Conservation (phyloP, 225 moss, liverwort and hornwort species). For the Physcomitrellopsis africana region DNA sequence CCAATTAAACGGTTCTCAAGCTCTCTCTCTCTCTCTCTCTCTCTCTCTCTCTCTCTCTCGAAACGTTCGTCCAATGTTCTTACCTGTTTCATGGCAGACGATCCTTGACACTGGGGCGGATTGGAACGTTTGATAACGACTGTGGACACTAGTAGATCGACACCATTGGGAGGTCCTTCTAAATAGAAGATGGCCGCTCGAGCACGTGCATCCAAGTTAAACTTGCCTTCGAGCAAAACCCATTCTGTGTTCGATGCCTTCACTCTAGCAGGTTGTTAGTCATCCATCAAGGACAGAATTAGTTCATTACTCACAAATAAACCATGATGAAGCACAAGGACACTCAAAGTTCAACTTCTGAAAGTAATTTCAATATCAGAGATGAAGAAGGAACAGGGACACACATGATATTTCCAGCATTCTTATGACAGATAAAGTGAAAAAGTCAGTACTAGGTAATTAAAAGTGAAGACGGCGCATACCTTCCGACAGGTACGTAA, state of each 20-base stretch:
- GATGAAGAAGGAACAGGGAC: neutral
- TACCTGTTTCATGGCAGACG: conserved; percentile 37
- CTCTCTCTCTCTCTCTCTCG: too few species aligned
- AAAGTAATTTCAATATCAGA: conserved; percentile 4
- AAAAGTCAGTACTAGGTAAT: conserved; percentile 8
- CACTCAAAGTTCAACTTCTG: conserved; percentile 15
- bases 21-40: too few species aligned
- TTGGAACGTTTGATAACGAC: conserved; percentile 50
- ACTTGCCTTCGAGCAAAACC: conserved; percentile 66
- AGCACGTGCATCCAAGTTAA: conserved; percentile 51
- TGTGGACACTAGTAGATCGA: conserved; percentile 71
- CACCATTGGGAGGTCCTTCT: conserved; percentile 72
- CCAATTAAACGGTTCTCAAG: neutral
- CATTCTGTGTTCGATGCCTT: conserved; percentile 59
- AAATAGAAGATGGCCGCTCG: conserved; percentile 70
- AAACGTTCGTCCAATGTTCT: conserved; percentile 1
- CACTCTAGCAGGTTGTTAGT: conserved; percentile 39
- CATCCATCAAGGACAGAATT: conserved; percentile 22
- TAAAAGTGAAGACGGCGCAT: conserved; percentile 16
- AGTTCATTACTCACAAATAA: conserved; percentile 18
- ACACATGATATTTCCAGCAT: neutral
- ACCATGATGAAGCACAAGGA: conserved; percentile 7
- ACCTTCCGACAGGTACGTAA: conserved; percentile 59
- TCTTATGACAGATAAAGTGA: neutral
- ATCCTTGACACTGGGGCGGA: conserved; percentile 15